Conservation (phyloP, 202 grass and related monocot species). For the Carex sylvatica region DNA sequence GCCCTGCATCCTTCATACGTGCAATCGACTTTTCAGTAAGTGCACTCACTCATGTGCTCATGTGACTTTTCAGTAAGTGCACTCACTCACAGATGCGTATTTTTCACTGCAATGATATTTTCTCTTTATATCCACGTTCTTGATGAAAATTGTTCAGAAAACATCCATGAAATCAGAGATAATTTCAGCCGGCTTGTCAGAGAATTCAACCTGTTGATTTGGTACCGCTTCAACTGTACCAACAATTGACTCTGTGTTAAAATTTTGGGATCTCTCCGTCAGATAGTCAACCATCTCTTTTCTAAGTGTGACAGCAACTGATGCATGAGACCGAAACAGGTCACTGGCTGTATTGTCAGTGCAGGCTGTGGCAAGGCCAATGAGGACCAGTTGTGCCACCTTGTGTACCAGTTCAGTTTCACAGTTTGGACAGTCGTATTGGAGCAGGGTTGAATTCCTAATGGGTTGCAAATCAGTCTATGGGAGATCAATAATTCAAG, state of each 20-base stretch:
- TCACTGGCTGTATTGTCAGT: constrained; percentile 60
- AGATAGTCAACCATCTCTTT: constrained; percentile 86
- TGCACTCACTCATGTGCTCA: constrained; percentile 49
- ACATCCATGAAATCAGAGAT: constrained; percentile 58
- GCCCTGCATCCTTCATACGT: constrained; percentile 35
- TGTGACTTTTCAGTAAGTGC: constrained; percentile 42
- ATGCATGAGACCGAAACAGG: constrained; percentile 50
- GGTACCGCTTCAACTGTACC: constrained; percentile 31
- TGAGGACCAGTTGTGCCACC: constrained; percentile 54
- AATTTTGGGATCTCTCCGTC: constrained; percentile 52
- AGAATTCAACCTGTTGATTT: constrained; percentile 34
- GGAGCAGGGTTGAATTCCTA: constrained; percentile 33
- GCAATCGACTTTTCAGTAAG: constrained; percentile 51
- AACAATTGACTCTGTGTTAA: constrained; percentile 51
- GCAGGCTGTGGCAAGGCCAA: constrained; percentile 63
- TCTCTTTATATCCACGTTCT: constrained; percentile 72
- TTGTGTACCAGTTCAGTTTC: constrained; percentile 63
- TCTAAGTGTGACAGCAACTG: constrained; percentile 57
- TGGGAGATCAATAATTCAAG: constrained; percentile 48
- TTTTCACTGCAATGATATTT: constrained; percentile 63
- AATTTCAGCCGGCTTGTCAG: constrained; percentile 52
- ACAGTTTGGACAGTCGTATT: constrained; percentile 51
- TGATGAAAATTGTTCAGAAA: constrained; percentile 57
- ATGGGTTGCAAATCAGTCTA: constrained; percentile 39
- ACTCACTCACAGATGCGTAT: constrained; percentile 56